These are phyloP conservation scores for Neurospora sp. DNA, from an alignment of 495 filamentous ascomycete genomes.

Conservation along the genomic window DNA sequence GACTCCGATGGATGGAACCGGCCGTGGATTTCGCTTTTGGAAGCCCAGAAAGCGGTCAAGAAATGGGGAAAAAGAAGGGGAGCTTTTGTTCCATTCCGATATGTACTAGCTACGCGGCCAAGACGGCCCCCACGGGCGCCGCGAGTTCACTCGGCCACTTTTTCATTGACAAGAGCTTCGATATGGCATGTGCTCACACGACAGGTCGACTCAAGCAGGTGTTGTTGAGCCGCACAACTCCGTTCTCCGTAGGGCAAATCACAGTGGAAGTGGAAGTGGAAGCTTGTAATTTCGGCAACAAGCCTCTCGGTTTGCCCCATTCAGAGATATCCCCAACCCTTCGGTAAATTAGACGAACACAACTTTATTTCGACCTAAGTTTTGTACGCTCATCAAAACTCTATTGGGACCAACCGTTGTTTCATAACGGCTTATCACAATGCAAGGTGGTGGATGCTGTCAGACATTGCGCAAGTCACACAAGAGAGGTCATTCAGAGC, in stretches of 20 bases:
- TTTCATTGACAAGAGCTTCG: neutral
- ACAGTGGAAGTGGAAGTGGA: no score
- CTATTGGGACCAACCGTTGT: neutral
- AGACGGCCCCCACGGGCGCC: neutral
- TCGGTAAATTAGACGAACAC: neutral
- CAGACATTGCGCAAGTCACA: neutral
- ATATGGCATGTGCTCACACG: neutral
- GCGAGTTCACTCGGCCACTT: neutral
- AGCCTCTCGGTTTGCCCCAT: no score
- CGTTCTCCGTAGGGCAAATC: neutral
- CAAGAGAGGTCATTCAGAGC: neutral
- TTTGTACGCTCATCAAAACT: neutral
- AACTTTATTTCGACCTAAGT: neutral
- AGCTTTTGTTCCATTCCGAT: neutral
- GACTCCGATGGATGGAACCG: neutral
- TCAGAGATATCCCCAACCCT: neutral
- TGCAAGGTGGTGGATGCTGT: neutral
- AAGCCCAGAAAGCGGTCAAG: neutral
- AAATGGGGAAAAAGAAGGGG: neutral
- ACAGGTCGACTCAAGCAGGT: neutral
- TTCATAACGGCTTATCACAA: neutral
- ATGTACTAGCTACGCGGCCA: neutral
- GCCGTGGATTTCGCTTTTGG: neutral
- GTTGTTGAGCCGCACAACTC: neutral
- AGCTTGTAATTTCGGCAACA: neutral